These are phyloP conservation scores for Candida adriatica DNA, from an alignment of 805 yeast genomes.

Conservation along the genomic window DNA sequence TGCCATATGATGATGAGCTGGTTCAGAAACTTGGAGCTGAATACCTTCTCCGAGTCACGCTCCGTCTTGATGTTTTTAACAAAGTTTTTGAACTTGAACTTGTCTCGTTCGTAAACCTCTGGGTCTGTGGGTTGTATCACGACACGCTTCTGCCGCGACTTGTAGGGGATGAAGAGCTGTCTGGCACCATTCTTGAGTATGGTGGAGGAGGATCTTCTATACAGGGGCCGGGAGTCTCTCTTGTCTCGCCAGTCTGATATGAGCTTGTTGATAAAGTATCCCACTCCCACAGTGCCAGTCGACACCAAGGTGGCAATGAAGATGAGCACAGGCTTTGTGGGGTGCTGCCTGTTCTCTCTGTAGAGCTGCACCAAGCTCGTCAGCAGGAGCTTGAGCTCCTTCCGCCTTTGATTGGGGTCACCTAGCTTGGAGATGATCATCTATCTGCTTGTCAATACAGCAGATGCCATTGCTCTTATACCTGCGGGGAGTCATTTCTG, in stretches of 20 bases:
- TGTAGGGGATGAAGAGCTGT: constrained; percentile 24
- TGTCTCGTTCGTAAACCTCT: constrained; percentile 23
- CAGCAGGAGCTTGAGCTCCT: constrained; percentile 18
- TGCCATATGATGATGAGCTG: constrained; percentile 74
- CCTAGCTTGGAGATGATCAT: constrained; percentile 16
- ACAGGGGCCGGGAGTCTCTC: constrained; percentile 22
- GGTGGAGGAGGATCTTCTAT: constrained; percentile 24
- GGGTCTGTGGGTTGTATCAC: constrained; percentile 24
- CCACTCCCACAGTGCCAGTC: constrained; percentile 17
- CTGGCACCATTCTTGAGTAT: constrained; percentile 25
- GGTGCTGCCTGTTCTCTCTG: constrained; percentile 21
- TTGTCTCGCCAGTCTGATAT: constrained; percentile 23
- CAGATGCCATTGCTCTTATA: too few species aligned
- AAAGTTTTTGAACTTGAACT: constrained; percentile 23
- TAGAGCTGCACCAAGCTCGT: constrained; percentile 20
- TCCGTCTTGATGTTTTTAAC: constrained; percentile 19
- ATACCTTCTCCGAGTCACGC: constrained; percentile 22
- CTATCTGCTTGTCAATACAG: background rate
- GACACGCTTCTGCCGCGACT: constrained; percentile 22
- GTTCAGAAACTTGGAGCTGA: constrained; percentile 59
- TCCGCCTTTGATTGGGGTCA: constrained; percentile 13
- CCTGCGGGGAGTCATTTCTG: too few species aligned
- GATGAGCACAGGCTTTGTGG: constrained; percentile 23
- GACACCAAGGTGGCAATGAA: constrained; percentile 21
- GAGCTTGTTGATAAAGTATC: constrained; percentile 19